Evolutionary conservation across 2,329 filamentous ascomycete species (phyloP), one percentile per base, ranked within the genome.

Genomic region (Colletotrichum plurivorum): DNA sequence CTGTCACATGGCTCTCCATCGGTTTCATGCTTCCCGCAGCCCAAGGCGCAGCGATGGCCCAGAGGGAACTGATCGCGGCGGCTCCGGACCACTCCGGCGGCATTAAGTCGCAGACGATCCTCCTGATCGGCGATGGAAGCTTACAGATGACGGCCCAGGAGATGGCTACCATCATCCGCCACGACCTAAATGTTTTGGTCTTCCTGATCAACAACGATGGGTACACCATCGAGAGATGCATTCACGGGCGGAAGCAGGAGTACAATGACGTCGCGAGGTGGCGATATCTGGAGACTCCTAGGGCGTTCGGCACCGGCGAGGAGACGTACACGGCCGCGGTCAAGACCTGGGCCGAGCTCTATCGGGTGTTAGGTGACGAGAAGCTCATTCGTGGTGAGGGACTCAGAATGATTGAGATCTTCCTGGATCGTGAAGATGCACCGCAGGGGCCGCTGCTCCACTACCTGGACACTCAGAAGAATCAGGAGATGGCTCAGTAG

Each of bases 171-270:
- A 31, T 31, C 9, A 31, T 31, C 27, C 27, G 27, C 27, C 45
- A 48, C 16, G n/a, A 48, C 16, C 45, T 48, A 2, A 9, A 48
- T 6, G 45, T 48, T 2, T 18, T 83, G 3, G 77, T 85, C 20
- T 83, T 90, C 69, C 74, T 89, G 13, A 84, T 89, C 71, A 89
- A 89, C 73, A 90, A 90, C 63, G 81, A 86, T 22, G 87, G 87
- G 1, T 90, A 90, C 71, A 88, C 87, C 0, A 87, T 89, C 61
- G 87, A 90, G 78, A 79, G 88, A 7, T 81, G 81, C 55, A 89
- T 90, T 60, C 86, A 89, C 71, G 88, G 87, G 9, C 78, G 82
- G 18, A 80, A 84, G n/a, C 80, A 86, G 67, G 75, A 67, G 1
- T 90, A 90, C 74, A 90, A 90, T 63, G 86, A 89, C 58, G 74